phyloP scores from a whole-genome alignment of 2,329 filamentous ascomycete species.

The Apiospora phragmitis region DNA sequence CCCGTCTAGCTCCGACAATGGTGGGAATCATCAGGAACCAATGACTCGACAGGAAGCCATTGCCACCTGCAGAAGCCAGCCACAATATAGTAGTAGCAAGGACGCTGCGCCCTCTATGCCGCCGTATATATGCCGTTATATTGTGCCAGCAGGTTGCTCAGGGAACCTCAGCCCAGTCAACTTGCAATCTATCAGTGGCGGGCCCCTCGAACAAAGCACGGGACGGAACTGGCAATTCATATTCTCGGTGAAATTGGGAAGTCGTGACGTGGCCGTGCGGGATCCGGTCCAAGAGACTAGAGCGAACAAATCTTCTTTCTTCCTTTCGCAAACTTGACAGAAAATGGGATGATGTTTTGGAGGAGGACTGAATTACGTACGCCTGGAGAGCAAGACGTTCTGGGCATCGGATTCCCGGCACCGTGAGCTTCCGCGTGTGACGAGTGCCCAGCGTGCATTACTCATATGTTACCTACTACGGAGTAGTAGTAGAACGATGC shows the following conservation, averaged over 20 bases:
- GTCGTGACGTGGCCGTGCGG: not conserved
- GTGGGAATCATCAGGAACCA: not conserved
- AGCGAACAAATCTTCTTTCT: not conserved
- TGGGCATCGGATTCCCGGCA: conserved; percentile 5
- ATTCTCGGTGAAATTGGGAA: not conserved
- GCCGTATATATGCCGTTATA: not conserved
- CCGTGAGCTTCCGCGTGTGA: not conserved
- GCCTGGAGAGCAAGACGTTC: not conserved
- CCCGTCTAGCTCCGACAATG: conserved; percentile 4
- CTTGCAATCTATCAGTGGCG: not conserved
- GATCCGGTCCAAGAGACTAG: not conserved
- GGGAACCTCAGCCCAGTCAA: not conserved
- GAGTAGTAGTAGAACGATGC: not conserved
- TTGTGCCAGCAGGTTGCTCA: not conserved
- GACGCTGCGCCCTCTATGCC: not conserved
- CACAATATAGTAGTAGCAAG: conserved; percentile 4
- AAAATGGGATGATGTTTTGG: not conserved
- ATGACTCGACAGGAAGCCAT: not conserved
- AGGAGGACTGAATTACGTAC: not conserved
- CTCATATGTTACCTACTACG: not conserved
- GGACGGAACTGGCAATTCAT: not conserved
- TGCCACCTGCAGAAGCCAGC: not conserved
- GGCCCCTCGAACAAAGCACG: not conserved
- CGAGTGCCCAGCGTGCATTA: not conserved
- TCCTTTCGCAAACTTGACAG: not conserved